These are phyloP conservation scores for Guyanaporus albipodus DNA, from an alignment of 768 basidiomycete species.

Conservation along the genomic window DNA sequence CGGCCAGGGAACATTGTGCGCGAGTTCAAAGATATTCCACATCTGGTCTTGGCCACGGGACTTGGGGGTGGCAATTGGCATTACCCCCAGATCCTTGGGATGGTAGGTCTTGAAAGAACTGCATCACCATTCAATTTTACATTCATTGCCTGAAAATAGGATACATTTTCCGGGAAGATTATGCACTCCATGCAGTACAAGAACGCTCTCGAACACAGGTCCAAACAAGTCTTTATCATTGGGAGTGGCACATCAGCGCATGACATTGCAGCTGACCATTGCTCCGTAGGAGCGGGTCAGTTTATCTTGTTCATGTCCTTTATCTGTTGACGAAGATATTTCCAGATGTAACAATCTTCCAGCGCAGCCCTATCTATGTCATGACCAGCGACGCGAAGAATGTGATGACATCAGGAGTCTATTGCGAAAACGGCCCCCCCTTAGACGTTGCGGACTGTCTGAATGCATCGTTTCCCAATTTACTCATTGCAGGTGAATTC, in stretches of 20 bases:
- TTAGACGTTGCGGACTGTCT: slow-evolving; percentile 5
- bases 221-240: slow-evolving; percentile 4
- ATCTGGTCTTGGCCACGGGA: slow-evolving; percentile 54
- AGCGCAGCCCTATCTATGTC: slow-evolving; percentile 5
- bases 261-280: slow-evolving; percentile 6
- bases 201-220: slow-evolving; percentile 2
- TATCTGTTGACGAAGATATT: not conserved
- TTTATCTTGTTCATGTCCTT: no score
- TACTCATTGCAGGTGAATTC: slow-evolving; percentile 2
- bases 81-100: slow-evolving; percentile 42
- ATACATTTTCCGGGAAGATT: slow-evolving; percentile 1
- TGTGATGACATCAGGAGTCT: slow-evolving; percentile 1
- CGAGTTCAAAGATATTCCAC: slow-evolving; percentile 35
- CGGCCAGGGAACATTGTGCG: slow-evolving; percentile 28
- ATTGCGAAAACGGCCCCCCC: slow-evolving; percentile 3
- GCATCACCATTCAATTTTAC: not conserved
- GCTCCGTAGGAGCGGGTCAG: not conserved
- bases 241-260: slow-evolving; percentile 5
- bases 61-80: slow-evolving; percentile 37
- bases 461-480: not conserved
- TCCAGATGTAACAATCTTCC: slow-evolving; percentile 5
- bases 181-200: slow-evolving; percentile 5
- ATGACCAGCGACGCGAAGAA: slow-evolving; percentile 3
- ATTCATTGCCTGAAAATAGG: not conserved
- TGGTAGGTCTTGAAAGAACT: slow-evolving; percentile 29